Evolutionary conservation across 192 early-diverging fungal species (phyloP).

Genomic region (Entomortierella lignicola): DNA sequence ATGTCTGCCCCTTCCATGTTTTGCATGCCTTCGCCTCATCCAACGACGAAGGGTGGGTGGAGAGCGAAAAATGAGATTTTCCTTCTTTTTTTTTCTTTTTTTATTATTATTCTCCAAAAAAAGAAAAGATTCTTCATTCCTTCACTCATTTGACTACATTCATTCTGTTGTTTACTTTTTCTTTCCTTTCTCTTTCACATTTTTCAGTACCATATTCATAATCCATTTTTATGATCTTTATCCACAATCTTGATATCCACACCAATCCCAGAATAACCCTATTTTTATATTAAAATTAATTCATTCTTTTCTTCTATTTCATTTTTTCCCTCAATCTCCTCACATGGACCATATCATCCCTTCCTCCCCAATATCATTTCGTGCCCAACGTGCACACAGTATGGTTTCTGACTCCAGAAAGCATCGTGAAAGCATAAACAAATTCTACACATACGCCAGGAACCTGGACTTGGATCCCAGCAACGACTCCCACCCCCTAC

Average conservation of each 20-base stretch:
- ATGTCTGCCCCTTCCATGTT: too few relatives aligned
- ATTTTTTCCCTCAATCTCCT: neutral
- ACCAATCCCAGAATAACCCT: neutral
- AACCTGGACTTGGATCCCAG: neutral
- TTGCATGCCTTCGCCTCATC: too few relatives aligned
- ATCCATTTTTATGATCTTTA: neutral
- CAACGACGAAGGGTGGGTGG: too few relatives aligned
- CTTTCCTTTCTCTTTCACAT: neutral
- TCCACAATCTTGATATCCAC: neutral
- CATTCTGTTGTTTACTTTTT: neutral
- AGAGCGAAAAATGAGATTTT: too few relatives aligned
- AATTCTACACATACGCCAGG: neutral
- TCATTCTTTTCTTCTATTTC: neutral
- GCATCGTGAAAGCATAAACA: neutral
- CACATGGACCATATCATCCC: neutral
- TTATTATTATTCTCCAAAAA: neutral
- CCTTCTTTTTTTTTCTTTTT: neutral
- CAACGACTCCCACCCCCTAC: neutral
- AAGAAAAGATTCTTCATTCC: neutral
- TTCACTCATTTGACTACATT: neutral
- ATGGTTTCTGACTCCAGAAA: constrained; percentile 25
- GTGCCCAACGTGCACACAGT: constrained; percentile 36
- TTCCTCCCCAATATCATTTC: neutral
- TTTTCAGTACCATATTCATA: neutral
- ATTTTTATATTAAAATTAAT: neutral